Evolutionary conservation across 306 rosid species (phyloP), one percentile per base, ranked within the genome.

Genomic region (Trifolium repens): DNA sequence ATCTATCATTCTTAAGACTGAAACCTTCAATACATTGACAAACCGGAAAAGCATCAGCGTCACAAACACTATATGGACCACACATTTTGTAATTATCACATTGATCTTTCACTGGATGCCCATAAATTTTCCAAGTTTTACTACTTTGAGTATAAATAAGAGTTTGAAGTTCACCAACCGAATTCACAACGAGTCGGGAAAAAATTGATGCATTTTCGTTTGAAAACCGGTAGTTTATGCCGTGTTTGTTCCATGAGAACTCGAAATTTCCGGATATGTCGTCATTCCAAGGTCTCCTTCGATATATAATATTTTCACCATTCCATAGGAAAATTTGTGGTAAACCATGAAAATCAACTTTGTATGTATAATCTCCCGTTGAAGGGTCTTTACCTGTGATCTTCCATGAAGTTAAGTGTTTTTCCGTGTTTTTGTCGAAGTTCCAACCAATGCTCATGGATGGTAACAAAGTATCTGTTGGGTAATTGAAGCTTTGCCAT

Each of bases 261-360:
- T 9, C 22, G 46, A 87, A 88, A 0, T 10, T 8, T 0, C 93
- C 83, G 75, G 88, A 90, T 47, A 91, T 75, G 7, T 60, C 34
- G 2, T 96, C 94, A 26, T 92, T 92, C 97, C 97, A 92, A 4
- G 94, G 91, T 7, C 96, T 96, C 49, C 92, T 90, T 55, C 96
- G 78, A 3, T 14, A 82, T 0, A 0, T 4, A n/a, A 1, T 5
- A 0, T 0, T 8, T 8, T 72, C 32, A 12, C 75, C 73, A 3
- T 67, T 6, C 30, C 68, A 0, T 27, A 90, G 69, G 79, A 80
- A 92, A 72, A 85, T 2, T 46, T 90, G 92, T 37, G 96, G 90
- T 64, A 88, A 63, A 11, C 91, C 97, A 3, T 12, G 84, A 69
- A 27, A 72, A 24, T 87, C 84, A 2, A 92, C 16, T 59, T 78